A percentile compares a stretch with the other conserved stretches of the same genome.
These are phyloP conservation scores for Suhomyces guaymorum DNA, from an alignment of 1,139 yeast species.

Conservation along the genomic window DNA sequence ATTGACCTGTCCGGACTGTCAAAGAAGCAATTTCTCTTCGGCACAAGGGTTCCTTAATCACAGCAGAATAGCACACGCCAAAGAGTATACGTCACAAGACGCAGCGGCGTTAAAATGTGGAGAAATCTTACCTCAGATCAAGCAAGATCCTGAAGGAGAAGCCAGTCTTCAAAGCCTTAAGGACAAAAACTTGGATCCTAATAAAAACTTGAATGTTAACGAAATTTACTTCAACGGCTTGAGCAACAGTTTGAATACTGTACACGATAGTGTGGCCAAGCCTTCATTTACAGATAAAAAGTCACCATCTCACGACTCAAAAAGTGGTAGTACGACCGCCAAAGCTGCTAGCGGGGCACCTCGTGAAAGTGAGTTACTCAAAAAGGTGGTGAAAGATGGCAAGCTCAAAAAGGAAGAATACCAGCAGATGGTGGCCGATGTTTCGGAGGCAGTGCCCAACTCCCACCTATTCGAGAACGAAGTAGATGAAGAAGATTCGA, in stretches of 20 bases:
- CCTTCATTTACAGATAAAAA: conserved; percentile 1
- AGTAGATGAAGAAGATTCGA: conserved; percentile 24
- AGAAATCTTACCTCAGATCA: conserved; percentile 52
- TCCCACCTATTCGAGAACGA: conserved; percentile 34
- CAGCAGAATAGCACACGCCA: conserved; percentile 71
- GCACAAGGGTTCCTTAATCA: conserved; percentile 83
- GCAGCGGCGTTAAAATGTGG: conserved; percentile 76
- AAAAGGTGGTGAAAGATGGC: conserved; percentile 31
- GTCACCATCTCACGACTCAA: conserved; percentile 4
- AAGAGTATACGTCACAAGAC: conserved; percentile 71
- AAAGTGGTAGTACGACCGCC: background rate
- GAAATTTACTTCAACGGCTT: conserved; percentile 43
- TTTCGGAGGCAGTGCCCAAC: conserved; percentile 25
- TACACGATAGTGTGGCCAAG: conserved; percentile 15
- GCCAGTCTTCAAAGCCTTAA: conserved; percentile 45
- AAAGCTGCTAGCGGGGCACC: background rate
- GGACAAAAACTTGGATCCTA: conserved; percentile 43
- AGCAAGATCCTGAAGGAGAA: conserved; percentile 61
- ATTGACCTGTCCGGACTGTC: conserved; percentile 68
- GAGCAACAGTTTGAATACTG: conserved; percentile 23
- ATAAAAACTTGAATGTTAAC: conserved; percentile 39
- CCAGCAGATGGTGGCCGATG: conserved; percentile 27
- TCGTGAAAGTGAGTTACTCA: conserved; percentile 23
- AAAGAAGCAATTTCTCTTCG: conserved; percentile 67
- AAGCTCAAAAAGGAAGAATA: conserved; percentile 28